These are phyloP conservation scores for Mycena floridula DNA, from an alignment of 768 basidiomycete genomes.

Conservation along the genomic window DNA sequence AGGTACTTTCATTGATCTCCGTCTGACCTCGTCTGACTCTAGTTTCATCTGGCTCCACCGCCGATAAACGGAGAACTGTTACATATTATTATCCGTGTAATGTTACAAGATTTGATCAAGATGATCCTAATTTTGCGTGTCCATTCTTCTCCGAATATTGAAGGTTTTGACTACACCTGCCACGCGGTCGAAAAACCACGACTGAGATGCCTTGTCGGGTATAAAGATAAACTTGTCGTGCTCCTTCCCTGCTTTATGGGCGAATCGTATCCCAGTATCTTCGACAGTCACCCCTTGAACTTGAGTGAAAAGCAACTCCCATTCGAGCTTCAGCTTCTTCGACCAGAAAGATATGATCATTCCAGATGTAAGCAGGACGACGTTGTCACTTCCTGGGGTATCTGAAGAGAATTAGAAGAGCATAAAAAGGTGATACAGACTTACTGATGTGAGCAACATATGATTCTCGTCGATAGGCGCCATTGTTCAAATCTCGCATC, in stretches of 20 bases:
- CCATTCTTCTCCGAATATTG: slow-evolving; percentile 68
- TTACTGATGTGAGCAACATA: slow-evolving; percentile 92
- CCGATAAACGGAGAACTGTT: too few species aligned
- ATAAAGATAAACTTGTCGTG: slow-evolving; percentile 74
- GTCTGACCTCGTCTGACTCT: slow-evolving; percentile 21
- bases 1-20: too few species aligned
- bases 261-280: slow-evolving; percentile 84
- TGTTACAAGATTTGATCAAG: too few species aligned
- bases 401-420: slow-evolving; percentile 34
- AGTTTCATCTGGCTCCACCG: too few species aligned
- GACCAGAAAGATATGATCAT: slow-evolving; percentile 83
- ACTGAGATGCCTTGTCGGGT: slow-evolving; percentile 66
- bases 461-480: slow-evolving; percentile 72
- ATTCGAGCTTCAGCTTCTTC: slow-evolving; percentile 76
- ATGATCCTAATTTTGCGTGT: neutral
- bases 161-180: slow-evolving; percentile 71
- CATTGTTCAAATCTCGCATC: slow-evolving; percentile 92
- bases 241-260: slow-evolving; percentile 71
- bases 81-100: too few species aligned
- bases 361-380: slow-evolving; percentile 72
- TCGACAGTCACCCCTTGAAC: slow-evolving; percentile 87
- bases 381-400: slow-evolving; percentile 72
- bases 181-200: slow-evolving; percentile 78
- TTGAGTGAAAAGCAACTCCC: slow-evolving; percentile 86
- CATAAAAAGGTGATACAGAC: slow-evolving; percentile 14